Percentiles rank a stretch among this genome's conserved stretches.
Evolutionary conservation across 1,139 yeast species (phyloP).

Genomic region (Kodamaea sp.): DNA sequence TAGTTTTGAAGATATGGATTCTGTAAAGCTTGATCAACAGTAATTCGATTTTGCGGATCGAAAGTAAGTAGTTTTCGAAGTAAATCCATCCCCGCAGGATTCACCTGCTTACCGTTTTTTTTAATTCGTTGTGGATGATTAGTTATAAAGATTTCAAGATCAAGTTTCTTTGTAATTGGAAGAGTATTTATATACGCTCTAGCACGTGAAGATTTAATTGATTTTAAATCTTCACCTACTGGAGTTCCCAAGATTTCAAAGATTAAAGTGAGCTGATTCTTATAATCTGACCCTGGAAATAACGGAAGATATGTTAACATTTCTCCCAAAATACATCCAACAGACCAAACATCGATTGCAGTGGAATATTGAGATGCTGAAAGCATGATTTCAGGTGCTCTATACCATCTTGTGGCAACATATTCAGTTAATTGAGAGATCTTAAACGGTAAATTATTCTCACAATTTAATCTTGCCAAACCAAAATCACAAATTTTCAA

Average conservation of each 20-base stretch:
- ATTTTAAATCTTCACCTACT: constrained; percentile 48
- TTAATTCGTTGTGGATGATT: constrained; percentile 14
- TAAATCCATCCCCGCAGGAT: constrained; percentile 61
- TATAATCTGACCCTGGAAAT: constrained; percentile 78
- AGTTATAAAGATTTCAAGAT: constrained; percentile 11
- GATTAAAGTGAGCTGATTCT: constrained; percentile 60
- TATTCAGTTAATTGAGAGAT: constrained; percentile 59
- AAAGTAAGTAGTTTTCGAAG: constrained; percentile 57
- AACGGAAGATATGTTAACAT: constrained; percentile 58
- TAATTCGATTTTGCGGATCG: constrained; percentile 60
- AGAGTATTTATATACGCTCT: constrained; percentile 56
- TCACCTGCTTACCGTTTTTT: constrained; percentile 21
- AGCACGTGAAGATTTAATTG: constrained; percentile 60
- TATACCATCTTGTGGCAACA: constrained; percentile 77
- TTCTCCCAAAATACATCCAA: constrained; percentile 74
- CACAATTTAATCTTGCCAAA: constrained; percentile 39
- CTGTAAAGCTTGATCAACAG: constrained; percentile 59
- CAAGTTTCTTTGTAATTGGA: constrained; percentile 33
- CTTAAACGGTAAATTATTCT: constrained; percentile 17
- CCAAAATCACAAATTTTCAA: constrained; percentile 95
- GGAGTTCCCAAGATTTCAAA: constrained; percentile 68
- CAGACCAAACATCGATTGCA: constrained; percentile 76
- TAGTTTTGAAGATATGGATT: constrained; percentile 65
- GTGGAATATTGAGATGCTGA: constrained; percentile 66
- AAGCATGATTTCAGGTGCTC: constrained; percentile 78